phyloP scores from a whole-genome alignment of 2,329 filamentous ascomycete species.

The Triangularia setosa region DNA sequence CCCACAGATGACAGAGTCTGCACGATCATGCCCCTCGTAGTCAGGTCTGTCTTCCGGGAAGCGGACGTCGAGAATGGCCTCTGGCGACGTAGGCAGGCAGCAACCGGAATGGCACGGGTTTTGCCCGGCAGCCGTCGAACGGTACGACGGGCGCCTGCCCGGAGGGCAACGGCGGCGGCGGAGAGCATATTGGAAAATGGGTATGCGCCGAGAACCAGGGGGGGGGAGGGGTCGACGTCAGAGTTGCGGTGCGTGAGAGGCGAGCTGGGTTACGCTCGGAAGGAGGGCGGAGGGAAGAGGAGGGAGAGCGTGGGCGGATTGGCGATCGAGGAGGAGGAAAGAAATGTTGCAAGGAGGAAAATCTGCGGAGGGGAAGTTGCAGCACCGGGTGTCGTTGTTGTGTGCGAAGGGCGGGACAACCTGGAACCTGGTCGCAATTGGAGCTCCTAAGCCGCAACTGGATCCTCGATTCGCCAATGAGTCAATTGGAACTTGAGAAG shows the following conservation, averaged over 20 bases:
- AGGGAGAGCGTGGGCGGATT: neutral
- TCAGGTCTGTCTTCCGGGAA: conserved; percentile 44
- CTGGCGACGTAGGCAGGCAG: conserved; percentile 28
- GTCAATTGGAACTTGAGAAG: conserved; percentile 19
- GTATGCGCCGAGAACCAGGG: neutral
- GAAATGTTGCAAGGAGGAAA: neutral
- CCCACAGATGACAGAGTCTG: conserved; percentile 93
- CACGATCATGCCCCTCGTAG: conserved; percentile 76
- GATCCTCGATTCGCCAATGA: conserved; percentile 16
- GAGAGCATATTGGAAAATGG: conserved; percentile 38
- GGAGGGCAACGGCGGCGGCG: conserved; percentile 38
- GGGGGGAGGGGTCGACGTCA: neutral
- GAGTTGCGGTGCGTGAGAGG: neutral
- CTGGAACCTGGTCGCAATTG: conserved; percentile 1
- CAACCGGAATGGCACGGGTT: conserved; percentile 21
- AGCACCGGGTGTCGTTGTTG: neutral
- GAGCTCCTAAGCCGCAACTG: conserved; percentile 10
- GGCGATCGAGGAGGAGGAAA: neutral
- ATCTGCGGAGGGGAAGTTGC: neutral
- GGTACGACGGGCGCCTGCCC: conserved; percentile 42
- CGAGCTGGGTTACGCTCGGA: neutral
- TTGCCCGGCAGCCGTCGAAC: conserved; percentile 32
- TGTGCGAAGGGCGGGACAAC: neutral
- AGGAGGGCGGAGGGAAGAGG: neutral
- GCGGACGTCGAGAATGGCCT: conserved; percentile 35